Base-by-base conservation (phyloP, 441 rosid species). In the Viola pubescens region DNA sequence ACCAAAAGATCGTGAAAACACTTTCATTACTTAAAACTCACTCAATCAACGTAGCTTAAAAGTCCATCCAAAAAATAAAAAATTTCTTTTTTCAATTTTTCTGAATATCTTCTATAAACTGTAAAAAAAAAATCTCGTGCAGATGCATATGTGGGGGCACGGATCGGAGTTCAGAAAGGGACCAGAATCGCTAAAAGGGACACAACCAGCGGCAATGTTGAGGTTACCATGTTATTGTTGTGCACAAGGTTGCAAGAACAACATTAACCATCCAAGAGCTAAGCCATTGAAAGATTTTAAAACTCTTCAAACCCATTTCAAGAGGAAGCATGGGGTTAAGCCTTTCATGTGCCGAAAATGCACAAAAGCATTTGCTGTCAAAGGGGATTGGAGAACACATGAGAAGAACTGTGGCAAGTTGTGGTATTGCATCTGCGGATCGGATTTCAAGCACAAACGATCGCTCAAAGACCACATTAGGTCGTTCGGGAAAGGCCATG, bases 91-190 rank as follows among this genome's bases (percentile, higher is more conserved):
- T 2, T 43, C 8, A 0, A 6, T 9, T 0, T 43, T 2, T 9
- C 46, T 0, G 7, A 2, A 5, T 43, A n/a, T 52, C 7, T 5
- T 4, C n/a, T 11, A 7, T 12, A 13, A 3, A 10, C 65, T 71
- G 57, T 73, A 16, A 16, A 16, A 16, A 16, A 16, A 16, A 16
- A 16, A 16, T 52, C 46, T 53, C 34, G 14, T 26, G 38, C 73
- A 84, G 89, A 86, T 86, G 81, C 91, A 84, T 60, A 77, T 85
- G 77, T 87, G 82, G 84, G 88, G 88, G 38, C 94, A 89, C 62
- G 87, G 82, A 67, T 81, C 89, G 4, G 86, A 76, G 59, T 79
- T 75, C 50, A 79, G 84, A 64, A 82, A 78, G 62, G 91, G 86
- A 40, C 82, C 86, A 1, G 86, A 82, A 51, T 82, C 91, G 3